phyloP scores from a whole-genome alignment of 108 stramenopile species.

The Stephanodiscus minutulus region DNA sequence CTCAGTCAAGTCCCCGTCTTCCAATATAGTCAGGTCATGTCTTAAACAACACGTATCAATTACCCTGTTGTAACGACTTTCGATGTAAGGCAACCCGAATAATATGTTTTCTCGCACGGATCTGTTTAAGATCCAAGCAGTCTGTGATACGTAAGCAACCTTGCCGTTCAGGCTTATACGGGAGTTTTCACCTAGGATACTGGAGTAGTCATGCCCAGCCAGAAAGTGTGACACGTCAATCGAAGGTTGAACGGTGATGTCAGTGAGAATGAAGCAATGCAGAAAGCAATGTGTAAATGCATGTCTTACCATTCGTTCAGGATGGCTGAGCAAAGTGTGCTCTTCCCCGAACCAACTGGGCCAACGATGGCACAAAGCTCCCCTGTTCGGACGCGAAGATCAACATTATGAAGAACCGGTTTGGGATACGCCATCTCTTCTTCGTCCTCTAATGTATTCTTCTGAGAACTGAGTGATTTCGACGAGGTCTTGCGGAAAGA shows the following conservation, averaged over 20 bases:
- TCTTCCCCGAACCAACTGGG: constrained; percentile 84
- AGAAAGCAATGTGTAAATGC: too few relatives aligned
- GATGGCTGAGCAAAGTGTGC: constrained; percentile 69
- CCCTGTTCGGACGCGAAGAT: constrained; percentile 56
- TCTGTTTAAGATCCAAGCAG: constrained; percentile 92
- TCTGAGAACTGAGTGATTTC: constrained; percentile 12
- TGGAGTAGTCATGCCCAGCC: too few relatives aligned
- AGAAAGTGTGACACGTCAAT: too few relatives aligned
- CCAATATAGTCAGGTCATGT: constrained; percentile 73
- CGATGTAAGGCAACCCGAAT: constrained; percentile 81
- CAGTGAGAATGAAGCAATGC: too few relatives aligned
- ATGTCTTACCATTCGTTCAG: constrained; percentile 62
- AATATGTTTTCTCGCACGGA: constrained; percentile 93
- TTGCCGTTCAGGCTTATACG: constrained; percentile 53
- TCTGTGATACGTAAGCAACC: constrained; percentile 86
- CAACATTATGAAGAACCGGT: constrained; percentile 50
- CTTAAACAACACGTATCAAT: constrained; percentile 76
- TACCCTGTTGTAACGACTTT: constrained; percentile 74
- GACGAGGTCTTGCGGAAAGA: background rate
- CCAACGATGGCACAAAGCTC: constrained; percentile 87
- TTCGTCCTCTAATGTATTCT: constrained; percentile 14
- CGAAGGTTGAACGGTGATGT: too few relatives aligned
- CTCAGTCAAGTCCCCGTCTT: constrained; percentile 85
- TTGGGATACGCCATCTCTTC: constrained; percentile 51
- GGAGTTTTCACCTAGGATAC: constrained; percentile 55